Conservation (phyloP, 2,329 filamentous ascomycete species). For the Tothia fuscella region DNA sequence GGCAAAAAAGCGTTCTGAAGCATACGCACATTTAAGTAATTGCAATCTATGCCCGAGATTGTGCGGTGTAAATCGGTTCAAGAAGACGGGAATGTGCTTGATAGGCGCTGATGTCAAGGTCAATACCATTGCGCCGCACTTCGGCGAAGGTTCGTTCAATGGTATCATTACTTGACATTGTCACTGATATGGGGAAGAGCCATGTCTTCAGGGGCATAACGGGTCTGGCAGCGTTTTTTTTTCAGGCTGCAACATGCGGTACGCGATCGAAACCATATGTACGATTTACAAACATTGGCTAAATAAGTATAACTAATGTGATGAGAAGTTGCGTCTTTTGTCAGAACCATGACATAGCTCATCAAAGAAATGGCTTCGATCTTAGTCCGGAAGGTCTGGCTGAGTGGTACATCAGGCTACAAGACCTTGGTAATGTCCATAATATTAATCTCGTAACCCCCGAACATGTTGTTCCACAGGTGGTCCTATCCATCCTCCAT, state of each 20-base stretch:
- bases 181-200: constrained; percentile 37
- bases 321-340: constrained; percentile 67
- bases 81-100: constrained; percentile 65
- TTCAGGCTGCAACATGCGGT: constrained; percentile 62
- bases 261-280: too few relatives aligned
- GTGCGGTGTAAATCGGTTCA: constrained; percentile 70
- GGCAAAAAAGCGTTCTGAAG: constrained; percentile 58
- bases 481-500: constrained; percentile 62
- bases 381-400: constrained; percentile 66
- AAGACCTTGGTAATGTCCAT: constrained; percentile 68
- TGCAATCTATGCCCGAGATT: constrained; percentile 72
- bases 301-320: too few relatives aligned
- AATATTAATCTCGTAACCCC: constrained; percentile 84
- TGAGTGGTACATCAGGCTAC: constrained; percentile 74
- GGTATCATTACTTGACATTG: not conserved
- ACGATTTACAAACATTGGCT: too few relatives aligned
- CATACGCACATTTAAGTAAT: constrained; percentile 62
- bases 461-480: constrained; percentile 77
- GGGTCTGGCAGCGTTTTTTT: constrained; percentile 76
- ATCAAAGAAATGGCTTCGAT: constrained; percentile 70
- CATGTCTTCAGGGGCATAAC: constrained; percentile 71
- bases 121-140: constrained; percentile 75
- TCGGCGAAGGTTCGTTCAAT: constrained; percentile 45
- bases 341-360: constrained; percentile 75
- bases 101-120: constrained; percentile 66